Percentiles rank a stretch among this genome's conserved stretches.
These are phyloP conservation scores for Collybia sordida DNA, from an alignment of 768 basidiomycete species.

Conservation along the genomic window DNA sequence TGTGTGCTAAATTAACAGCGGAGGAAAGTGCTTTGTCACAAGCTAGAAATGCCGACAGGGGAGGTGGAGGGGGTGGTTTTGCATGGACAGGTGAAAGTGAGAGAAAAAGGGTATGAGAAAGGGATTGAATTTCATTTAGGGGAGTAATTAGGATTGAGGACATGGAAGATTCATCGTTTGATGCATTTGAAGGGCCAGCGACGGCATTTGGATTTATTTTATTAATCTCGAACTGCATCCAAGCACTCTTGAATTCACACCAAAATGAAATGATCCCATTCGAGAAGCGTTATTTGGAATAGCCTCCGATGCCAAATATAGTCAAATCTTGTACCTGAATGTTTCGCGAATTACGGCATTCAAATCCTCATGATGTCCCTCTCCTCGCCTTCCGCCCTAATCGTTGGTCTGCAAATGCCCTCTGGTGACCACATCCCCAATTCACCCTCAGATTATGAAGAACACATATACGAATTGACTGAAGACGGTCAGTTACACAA, in stretches of 20 bases:
- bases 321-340: background rate
- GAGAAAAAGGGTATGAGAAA: constrained; percentile 70
- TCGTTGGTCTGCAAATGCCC: constrained; percentile 6
- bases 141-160: constrained; percentile 62
- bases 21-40: constrained; percentile 66
- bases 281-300: constrained; percentile 11
- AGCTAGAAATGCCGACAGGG: constrained; percentile 55
- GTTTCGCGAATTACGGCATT: too few relatives aligned
- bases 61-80: constrained; percentile 61
- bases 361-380: too few relatives aligned
- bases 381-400: too few relatives aligned
- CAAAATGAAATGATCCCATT: too few relatives aligned
- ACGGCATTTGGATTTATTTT: constrained; percentile 3
- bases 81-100: constrained; percentile 69
- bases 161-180: constrained; percentile 42
- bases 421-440: constrained; percentile 10
- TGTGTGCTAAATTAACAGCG: constrained; percentile 63
- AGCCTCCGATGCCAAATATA: constrained; percentile 6
- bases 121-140: constrained; percentile 56
- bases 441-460: constrained; percentile 27
- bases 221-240: background rate
- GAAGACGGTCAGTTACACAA: constrained; percentile 38
- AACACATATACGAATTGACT: constrained; percentile 45
- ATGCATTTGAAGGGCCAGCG: constrained; percentile 9
- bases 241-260: too few relatives aligned